Evolutionary conservation across 2,329 filamentous ascomycete genomes (phyloP), one percentile per base, ranked within the genome.

Genomic region (Fusarium guadeloupense): DNA sequence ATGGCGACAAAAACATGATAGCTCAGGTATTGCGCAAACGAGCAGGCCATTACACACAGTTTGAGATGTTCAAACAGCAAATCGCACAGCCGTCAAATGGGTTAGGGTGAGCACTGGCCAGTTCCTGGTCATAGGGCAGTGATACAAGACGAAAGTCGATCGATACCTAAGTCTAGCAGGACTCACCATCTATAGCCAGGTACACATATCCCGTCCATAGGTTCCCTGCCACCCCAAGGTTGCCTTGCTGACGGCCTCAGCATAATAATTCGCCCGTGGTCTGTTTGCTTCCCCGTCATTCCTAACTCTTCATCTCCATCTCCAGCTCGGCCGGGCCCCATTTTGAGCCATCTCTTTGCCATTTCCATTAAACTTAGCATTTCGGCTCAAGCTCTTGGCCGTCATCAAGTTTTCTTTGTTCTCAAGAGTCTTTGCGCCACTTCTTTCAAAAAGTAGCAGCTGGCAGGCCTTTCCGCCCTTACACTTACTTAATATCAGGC

Each of bases 161-260:
- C 23, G 5, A 10, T 25, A 44, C 48, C 9, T 31, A 5, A 10
- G 12, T 7, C 26, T 16, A 6, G 9, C 13, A 14, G 28, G 23
- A 5, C 4, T 14, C 12, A 13, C 14, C 7, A 21, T 25, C n/a
- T 6, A 16, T 9, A 13, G 7, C 13, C n/a, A 51, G 25, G 35
- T 53, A 42, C 37, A 12, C 6, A 10, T 7, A 17, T 16, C 20
- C 13, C 19, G 13, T 13, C 13, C 4, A 4, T 4, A 54, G 19
- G 54, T 31, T 31, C 17, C 37, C 4, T 46, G 47, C 21, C 39
- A 59, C 35, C 28, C 38, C 19, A 26, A 21, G 40, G 58, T 61
- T 50, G 57, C 60, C 54, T 69, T 35, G 60, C 59, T 69, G 63
- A 67, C 52, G 44, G 63, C 21, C 37, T 54, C 28, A 49, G 37